phyloP scores from a whole-genome alignment of 2,329 filamentous ascomycete genomes.

The Colletotrichum sp. region DNA sequence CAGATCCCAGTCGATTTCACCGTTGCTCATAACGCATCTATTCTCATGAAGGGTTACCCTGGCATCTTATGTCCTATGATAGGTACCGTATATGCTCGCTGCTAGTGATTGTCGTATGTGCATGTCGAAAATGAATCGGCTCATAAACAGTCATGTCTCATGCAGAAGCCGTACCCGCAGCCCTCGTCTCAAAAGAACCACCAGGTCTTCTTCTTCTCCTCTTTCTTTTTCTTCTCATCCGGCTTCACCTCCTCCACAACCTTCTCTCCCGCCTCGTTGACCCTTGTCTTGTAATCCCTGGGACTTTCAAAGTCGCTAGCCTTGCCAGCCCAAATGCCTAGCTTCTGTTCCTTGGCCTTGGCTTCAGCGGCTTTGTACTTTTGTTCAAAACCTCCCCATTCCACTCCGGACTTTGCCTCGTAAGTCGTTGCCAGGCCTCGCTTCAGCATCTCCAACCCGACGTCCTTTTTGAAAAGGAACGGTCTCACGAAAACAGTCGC shows the following conservation, averaged over 20 bases:
- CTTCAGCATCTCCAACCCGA: constrained; percentile 89
- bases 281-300: constrained; percentile 79
- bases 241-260: not conserved
- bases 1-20: not conserved
- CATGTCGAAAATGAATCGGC: not conserved
- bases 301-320: constrained; percentile 77
- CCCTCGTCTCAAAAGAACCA: not conserved
- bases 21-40: not conserved
- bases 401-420: constrained; percentile 87
- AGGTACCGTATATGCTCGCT: not conserved
- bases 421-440: constrained; percentile 88
- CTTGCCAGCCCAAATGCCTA: constrained; percentile 78
- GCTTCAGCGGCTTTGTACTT: constrained; percentile 71
- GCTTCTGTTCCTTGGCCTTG: constrained; percentile 66
- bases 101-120: not conserved
- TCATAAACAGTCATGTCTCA: not conserved
- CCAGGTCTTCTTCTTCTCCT: not conserved
- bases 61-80: not conserved
- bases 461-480: constrained; percentile 74
- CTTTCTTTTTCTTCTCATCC: not conserved
- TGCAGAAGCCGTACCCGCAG: not conserved
- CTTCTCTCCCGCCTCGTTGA: constrained; percentile 28
- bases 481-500: constrained; percentile 80
- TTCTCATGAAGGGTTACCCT: not conserved
- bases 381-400: constrained; percentile 78